These are phyloP conservation scores for Sonneratia alba DNA, from an alignment of 345 rosid genomes.

Conservation along the genomic window DNA sequence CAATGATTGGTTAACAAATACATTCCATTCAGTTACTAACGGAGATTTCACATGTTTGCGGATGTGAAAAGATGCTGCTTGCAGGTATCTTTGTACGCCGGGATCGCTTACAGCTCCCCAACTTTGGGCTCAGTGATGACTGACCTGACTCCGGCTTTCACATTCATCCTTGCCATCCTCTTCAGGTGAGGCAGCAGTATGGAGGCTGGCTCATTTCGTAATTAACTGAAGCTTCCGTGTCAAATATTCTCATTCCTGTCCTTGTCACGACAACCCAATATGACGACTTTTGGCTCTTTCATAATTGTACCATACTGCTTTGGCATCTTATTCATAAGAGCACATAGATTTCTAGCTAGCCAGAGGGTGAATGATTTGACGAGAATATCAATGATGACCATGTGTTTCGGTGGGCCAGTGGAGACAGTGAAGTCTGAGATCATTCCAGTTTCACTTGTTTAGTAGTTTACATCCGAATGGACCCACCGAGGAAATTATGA, in stretches of 20 bases:
- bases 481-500: background rate
- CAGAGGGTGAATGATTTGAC: background rate
- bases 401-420: background rate
- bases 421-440: background rate
- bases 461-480: background rate
- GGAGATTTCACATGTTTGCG: background rate
- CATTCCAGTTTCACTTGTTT: no score
- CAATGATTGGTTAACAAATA: background rate
- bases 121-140: constrained; percentile 38
- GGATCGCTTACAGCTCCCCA: constrained; percentile 32
- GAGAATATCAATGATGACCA: background rate
- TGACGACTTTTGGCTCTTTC: background rate
- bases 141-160: constrained; percentile 39
- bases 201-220: no score
- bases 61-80: constrained; percentile 15
- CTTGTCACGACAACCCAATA: background rate
- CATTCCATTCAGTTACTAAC: background rate
- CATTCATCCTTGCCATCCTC: constrained; percentile 33
- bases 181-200: constrained; percentile 16
- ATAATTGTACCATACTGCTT: background rate
- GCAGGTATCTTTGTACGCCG: constrained; percentile 26
- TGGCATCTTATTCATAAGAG: background rate
- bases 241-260: no score
- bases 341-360: background rate
- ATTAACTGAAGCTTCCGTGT: no score